Percentiles rank a stretch among this genome's conserved stretches.
phyloP scores from a whole-genome alignment of 1,284 basidiomycete genomes.

The Apiotrichum siamense region DNA sequence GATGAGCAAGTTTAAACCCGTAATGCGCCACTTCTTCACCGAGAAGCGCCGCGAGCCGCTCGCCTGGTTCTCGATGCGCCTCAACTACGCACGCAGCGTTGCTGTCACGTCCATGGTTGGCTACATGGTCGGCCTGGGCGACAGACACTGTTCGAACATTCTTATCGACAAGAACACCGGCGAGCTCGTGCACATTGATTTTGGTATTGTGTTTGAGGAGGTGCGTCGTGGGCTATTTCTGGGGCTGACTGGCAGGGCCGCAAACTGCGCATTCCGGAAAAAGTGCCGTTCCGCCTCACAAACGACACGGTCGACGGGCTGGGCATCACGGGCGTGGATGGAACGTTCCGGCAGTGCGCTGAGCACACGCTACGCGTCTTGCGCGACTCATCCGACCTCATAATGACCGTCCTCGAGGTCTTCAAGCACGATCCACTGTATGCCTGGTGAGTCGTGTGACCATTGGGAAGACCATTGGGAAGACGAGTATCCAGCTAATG shows the following conservation, averaged over 20 bases:
- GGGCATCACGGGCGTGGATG: conserved; percentile 82
- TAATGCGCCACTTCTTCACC: conserved; percentile 91
- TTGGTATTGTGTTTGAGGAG: conserved; percentile 95
- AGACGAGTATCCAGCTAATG: conserved; percentile 41
- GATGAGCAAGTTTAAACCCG: conserved; percentile 63
- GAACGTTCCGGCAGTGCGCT: conserved; percentile 89
- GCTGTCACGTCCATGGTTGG: conserved; percentile 93
- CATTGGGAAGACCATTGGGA: background rate
- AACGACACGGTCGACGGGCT: conserved; percentile 90
- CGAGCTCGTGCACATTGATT: conserved; percentile 89
- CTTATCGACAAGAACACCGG: conserved; percentile 76
- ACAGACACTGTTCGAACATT: conserved; percentile 89
- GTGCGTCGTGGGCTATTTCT: conserved; percentile 47
- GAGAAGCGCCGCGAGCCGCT: conserved; percentile 80
- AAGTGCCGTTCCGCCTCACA: conserved; percentile 91
- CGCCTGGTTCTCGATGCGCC: conserved; percentile 86
- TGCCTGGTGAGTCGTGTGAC: conserved; percentile 62
- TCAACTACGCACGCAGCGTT: conserved; percentile 84
- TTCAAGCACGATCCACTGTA: conserved; percentile 96
- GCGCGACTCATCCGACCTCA: conserved; percentile 73
- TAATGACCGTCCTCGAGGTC: conserved; percentile 92
- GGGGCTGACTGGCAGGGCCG: conserved; percentile 59
- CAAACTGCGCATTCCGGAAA: conserved; percentile 72
- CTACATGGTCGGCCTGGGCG: conserved; percentile 85
- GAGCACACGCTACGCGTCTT: conserved; percentile 91